Conservation (phyloP, 179 eudicot genomes). For the Kewa caespitosa region DNA sequence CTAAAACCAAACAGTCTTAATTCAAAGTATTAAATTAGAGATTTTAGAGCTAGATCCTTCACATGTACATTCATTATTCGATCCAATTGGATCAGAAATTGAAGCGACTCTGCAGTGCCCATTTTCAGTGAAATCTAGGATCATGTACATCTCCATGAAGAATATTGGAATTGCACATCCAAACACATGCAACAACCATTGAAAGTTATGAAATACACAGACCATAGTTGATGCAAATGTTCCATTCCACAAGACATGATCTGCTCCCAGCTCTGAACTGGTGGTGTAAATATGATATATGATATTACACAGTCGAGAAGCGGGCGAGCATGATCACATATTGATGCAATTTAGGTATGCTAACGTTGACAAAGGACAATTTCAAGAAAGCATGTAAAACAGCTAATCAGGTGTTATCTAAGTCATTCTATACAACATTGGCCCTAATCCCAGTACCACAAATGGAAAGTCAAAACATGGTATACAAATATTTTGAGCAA, state of each 20-base stretch:
- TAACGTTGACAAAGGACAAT: not conserved
- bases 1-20: not conserved
- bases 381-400: not conserved
- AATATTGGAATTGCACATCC: not conserved
- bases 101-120: not conserved
- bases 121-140: not conserved
- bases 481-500: not conserved
- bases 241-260: not conserved
- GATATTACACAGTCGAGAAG: not conserved
- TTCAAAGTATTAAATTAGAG: not conserved
- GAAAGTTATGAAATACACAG: not conserved
- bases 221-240: not conserved
- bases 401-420: not conserved
- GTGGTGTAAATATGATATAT: not conserved
- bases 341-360: not conserved
- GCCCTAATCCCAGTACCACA: not conserved
- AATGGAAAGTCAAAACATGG: not conserved
- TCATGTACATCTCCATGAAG: not conserved
- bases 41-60: not conserved
- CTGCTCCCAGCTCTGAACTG: slow-evolving; percentile 1
- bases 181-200: not conserved
- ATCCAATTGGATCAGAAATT: not conserved
- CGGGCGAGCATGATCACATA: not conserved
- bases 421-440: not conserved
- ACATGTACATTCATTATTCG: not conserved